phyloP scores from a whole-genome alignment of 345 rosid genomes.

The Eucalyptus pauciflora region DNA sequence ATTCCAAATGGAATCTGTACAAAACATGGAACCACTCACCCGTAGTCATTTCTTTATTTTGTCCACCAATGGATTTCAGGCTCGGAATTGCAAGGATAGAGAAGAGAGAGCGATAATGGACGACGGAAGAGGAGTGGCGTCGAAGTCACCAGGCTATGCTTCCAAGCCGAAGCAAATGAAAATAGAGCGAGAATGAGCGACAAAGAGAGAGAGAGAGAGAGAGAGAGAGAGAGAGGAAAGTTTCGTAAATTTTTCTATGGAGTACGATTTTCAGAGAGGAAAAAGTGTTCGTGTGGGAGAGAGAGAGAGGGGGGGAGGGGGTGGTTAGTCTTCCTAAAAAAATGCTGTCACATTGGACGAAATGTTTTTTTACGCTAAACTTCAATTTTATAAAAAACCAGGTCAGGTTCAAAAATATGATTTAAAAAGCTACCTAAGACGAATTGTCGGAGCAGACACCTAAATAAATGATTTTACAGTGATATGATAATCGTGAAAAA shows the following conservation, averaged over 20 bases:
- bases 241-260: accelerated
- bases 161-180: not conserved
- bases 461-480: no score
- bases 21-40: accelerated
- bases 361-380: not conserved
- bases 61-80: not conserved
- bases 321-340: not conserved
- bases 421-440: accelerated
- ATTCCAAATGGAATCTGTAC: accelerated
- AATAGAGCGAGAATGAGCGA: not conserved
- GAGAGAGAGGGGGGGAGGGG: no score
- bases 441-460: accelerated
- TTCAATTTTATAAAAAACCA: not conserved
- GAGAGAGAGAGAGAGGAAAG: not conserved
- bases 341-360: accelerated
- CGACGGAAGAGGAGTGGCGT: accelerated
- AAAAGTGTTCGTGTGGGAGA: not conserved
- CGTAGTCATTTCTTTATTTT: no score
- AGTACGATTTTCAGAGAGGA: not conserved
- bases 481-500: no score
- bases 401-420: not conserved
- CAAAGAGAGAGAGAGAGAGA: not conserved
- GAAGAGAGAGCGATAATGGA: not conserved
- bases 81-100: not conserved
- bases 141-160: not conserved